These are phyloP conservation scores for Naganishia vaughanmartiniae DNA, from an alignment of 768 basidiomycete genomes.

Conservation along the genomic window DNA sequence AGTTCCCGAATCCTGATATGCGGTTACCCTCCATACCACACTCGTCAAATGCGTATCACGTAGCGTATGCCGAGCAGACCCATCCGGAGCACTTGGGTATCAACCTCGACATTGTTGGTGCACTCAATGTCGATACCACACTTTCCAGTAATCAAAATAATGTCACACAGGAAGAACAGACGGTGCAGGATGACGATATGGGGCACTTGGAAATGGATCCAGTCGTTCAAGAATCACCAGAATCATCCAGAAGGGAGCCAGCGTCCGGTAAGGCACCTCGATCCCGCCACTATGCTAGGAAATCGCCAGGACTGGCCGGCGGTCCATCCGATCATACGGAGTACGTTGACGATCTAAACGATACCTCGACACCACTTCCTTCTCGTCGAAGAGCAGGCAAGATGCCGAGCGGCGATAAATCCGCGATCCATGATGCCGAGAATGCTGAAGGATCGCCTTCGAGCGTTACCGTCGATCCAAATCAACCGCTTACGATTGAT, in stretches of 20 bases:
- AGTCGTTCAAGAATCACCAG: neutral
- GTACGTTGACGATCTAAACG: neutral
- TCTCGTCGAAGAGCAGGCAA: neutral
- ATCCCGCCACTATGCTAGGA: conserved; percentile 11
- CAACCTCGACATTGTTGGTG: conserved; percentile 15
- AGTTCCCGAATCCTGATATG: conserved; percentile 23
- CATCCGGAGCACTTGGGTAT: conserved; percentile 17
- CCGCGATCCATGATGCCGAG: neutral
- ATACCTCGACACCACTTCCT: neutral
- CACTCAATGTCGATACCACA: conserved; percentile 16
- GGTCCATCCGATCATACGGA: neutral
- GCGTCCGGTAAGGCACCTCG: conserved; percentile 17
- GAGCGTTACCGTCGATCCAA: conserved; percentile 16
- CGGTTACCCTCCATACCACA: conserved; percentile 15
- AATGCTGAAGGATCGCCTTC: conserved; percentile 7
- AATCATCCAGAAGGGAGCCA: conserved; percentile 15
- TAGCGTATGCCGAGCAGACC: conserved; percentile 1
- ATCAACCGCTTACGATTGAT: conserved; percentile 25
- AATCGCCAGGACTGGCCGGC: neutral
- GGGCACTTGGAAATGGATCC: conserved; percentile 15
- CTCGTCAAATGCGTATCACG: conserved; percentile 13
- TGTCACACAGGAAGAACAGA: neutral
- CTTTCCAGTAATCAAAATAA: conserved; percentile 7
- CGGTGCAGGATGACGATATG: conserved; percentile 3
- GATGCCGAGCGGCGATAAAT: neutral